Percentiles rank a stretch among this genome's conserved stretches.
phyloP scores from a whole-genome alignment of 306 rosid genomes.

The Gleditsia sinensis region DNA sequence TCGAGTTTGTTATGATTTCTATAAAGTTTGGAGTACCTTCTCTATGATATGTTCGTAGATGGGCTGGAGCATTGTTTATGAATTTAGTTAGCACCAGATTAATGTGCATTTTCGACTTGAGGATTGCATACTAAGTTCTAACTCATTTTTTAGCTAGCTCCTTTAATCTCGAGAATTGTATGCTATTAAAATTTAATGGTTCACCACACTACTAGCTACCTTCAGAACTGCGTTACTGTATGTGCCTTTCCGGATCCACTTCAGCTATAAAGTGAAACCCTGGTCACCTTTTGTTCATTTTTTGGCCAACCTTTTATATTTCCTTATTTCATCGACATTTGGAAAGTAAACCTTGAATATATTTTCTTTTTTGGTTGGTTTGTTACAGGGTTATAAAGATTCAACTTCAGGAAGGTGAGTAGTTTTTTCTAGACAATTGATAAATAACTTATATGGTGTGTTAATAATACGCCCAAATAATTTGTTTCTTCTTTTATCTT shows the following conservation, averaged over 20 bases:
- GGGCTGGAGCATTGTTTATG: not conserved
- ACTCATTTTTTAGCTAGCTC: not conserved
- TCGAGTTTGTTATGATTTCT: constrained; percentile 14
- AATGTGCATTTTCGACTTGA: constrained; percentile 2
- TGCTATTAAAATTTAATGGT: not conserved
- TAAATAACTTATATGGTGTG: constrained; percentile 14
- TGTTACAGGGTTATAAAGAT: constrained; percentile 42
- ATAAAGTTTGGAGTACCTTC: not conserved
- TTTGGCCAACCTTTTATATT: not conserved
- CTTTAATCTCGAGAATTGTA: not conserved
- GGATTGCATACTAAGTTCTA: constrained; percentile 6
- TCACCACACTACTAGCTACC: not conserved
- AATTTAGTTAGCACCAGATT: not conserved
- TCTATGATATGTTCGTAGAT: constrained; percentile 4
- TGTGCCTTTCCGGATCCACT: constrained; percentile 5
- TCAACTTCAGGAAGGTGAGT: constrained; percentile 42
- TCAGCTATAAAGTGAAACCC: not conserved
- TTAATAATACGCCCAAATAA: not conserved
- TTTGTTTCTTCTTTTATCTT: constrained; percentile 4
- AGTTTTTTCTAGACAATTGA: constrained; percentile 2
- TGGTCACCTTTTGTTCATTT: constrained; percentile 16
- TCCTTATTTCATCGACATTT: not conserved
- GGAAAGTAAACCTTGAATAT: constrained; percentile 6
- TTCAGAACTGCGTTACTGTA: not conserved
- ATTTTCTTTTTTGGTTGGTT: not conserved